phyloP scores from a whole-genome alignment of 2,329 filamentous ascomycete species.

The Cladosporium phlei region DNA sequence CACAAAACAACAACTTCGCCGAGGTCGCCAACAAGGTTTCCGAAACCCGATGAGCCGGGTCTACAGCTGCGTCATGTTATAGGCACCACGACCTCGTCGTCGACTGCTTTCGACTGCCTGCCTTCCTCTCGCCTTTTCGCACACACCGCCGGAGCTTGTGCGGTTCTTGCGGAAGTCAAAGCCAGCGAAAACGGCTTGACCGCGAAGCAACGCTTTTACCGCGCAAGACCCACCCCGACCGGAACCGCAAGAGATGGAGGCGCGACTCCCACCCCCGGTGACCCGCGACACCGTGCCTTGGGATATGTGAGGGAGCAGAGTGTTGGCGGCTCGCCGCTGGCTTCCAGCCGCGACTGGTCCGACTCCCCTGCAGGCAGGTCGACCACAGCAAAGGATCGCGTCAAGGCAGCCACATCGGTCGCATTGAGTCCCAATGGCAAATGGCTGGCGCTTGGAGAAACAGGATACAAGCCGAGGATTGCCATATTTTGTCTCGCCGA shows the following conservation, averaged over 20 bases:
- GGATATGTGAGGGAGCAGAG: constrained; percentile 36
- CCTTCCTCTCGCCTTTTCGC: constrained; percentile 68
- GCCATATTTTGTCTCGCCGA: constrained; percentile 77
- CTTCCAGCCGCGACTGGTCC: constrained; percentile 39
- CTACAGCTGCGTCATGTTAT: constrained; percentile 79
- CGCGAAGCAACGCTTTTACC: constrained; percentile 79
- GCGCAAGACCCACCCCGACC: constrained; percentile 49
- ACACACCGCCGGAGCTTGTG: constrained; percentile 87
- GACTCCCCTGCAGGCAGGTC: constrained; percentile 64
- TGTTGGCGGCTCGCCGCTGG: constrained; percentile 42
- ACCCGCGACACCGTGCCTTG: constrained; percentile 22
- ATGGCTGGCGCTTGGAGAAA: constrained; percentile 88
- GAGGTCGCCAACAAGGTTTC: constrained; percentile 56
- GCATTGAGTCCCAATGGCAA: constrained; percentile 81
- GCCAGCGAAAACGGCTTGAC: constrained; percentile 46
- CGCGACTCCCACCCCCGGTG: constrained; percentile 24
- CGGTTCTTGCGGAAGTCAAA: constrained; percentile 80
- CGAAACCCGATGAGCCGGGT: constrained; percentile 38
- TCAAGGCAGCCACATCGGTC: constrained; percentile 90
- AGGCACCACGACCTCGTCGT: constrained; percentile 79
- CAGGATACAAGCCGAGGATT: constrained; percentile 86
- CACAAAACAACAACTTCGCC: constrained; percentile 45
- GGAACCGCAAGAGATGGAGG: constrained; percentile 20
- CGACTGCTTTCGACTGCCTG: constrained; percentile 81
- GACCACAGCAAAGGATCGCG: constrained; percentile 84